These are phyloP conservation scores for Auriculariales sp. DNA, from an alignment of 768 basidiomycete species.

Conservation along the genomic window DNA sequence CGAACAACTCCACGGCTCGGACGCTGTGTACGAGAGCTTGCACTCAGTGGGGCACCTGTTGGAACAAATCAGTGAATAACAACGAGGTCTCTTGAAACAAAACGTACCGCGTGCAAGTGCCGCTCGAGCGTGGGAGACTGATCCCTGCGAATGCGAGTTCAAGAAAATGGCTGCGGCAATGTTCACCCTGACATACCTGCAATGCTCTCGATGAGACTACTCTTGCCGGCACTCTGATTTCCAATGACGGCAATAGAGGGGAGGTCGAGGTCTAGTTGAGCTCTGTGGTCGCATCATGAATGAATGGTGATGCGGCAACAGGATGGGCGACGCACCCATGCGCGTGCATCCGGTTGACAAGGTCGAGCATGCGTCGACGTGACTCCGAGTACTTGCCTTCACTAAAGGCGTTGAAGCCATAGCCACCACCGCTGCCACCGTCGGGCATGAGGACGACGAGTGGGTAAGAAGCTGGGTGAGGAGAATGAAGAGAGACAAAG, in stretches of 20 bases:
- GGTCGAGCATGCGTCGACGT: slow-evolving; percentile 39
- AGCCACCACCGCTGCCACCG: background rate
- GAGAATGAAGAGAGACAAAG: too few relatives aligned
- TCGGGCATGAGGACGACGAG: background rate
- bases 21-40: slow-evolving; percentile 14
- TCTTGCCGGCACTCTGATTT: slow-evolving; percentile 60
- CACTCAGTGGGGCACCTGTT: slow-evolving; percentile 24
- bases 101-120: slow-evolving; percentile 56
- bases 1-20: slow-evolving; percentile 16
- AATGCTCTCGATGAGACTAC: slow-evolving; percentile 63
- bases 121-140: slow-evolving; percentile 49
- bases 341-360: slow-evolving; percentile 42
- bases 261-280: slow-evolving; percentile 36
- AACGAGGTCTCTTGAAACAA: background rate
- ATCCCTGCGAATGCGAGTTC: slow-evolving; percentile 24
- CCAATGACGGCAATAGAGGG: slow-evolving; percentile 65
- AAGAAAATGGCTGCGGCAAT: background rate
- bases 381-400: slow-evolving; percentile 11
- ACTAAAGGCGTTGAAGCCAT: background rate
- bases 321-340: slow-evolving; percentile 34
- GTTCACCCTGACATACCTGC: slow-evolving; percentile 16
- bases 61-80: background rate
- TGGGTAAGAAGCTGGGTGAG: background rate
- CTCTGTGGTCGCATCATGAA: background rate
- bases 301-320: background rate